Evolutionary conservation across 1,284 basidiomycete genomes (phyloP).

Genomic region (Ceratobasidium sp.): DNA sequence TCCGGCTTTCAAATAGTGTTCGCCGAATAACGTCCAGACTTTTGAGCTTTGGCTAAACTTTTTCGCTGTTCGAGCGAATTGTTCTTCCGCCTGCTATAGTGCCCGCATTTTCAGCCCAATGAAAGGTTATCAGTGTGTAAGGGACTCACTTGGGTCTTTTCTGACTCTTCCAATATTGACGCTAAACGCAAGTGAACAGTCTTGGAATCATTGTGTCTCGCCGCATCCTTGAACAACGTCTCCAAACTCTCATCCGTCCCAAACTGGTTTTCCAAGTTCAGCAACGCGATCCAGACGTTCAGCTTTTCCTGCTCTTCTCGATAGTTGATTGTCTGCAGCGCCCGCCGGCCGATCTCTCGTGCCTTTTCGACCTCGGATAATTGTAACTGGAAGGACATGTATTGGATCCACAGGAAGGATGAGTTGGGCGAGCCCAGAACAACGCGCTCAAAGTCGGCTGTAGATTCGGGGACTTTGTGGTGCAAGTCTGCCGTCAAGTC

Average conservation of each 20-base stretch:
- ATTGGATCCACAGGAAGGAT: slow-evolving; percentile 98
- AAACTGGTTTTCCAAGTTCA: slow-evolving; percentile 96
- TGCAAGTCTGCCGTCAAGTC: slow-evolving; percentile 91
- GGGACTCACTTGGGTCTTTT: slow-evolving; percentile 79
- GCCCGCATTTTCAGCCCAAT: neutral
- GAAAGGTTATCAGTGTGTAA: neutral
- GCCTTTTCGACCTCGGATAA: slow-evolving; percentile 97
- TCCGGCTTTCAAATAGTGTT: slow-evolving; percentile 81
- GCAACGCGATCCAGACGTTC: slow-evolving; percentile 97
- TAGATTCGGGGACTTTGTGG: slow-evolving; percentile 87
- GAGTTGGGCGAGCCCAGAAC: slow-evolving; percentile 97
- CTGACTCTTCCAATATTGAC: slow-evolving; percentile 85
- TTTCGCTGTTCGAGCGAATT: slow-evolving; percentile 86
- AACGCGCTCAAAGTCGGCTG: slow-evolving; percentile 93
- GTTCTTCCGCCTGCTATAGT: slow-evolving; percentile 85
- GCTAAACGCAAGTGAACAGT: slow-evolving; percentile 89
- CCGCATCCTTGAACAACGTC: slow-evolving; percentile 89
- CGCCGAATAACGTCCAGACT: slow-evolving; percentile 91
- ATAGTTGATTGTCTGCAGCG: slow-evolving; percentile 91
- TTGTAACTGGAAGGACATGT: slow-evolving; percentile 98
- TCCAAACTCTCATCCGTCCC: slow-evolving; percentile 88
- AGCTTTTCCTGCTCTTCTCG: slow-evolving; percentile 97
- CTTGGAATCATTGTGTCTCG: slow-evolving; percentile 92
- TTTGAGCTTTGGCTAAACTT: slow-evolving; percentile 94
- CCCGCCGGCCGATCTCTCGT: slow-evolving; percentile 86